phyloP scores from a whole-genome alignment of 768 basidiomycete species.

The Mycena polygramma region DNA sequence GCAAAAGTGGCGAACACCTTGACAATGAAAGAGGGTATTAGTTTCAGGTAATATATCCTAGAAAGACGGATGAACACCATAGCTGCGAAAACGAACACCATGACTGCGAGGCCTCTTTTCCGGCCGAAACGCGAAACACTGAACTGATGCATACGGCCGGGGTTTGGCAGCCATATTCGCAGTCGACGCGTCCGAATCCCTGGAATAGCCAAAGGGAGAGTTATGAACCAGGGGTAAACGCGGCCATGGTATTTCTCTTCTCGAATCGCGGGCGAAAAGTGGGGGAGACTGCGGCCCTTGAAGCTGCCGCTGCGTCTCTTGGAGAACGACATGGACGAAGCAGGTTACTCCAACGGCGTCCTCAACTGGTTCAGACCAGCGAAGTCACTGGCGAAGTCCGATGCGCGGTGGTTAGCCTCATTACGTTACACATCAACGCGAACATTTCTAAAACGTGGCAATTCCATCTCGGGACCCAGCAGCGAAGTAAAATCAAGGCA shows the following conservation, averaged over 20 bases:
- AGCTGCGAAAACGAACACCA: constrained; percentile 24
- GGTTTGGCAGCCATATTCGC: constrained; percentile 72
- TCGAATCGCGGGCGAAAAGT: constrained; percentile 68
- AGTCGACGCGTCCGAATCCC: constrained; percentile 67
- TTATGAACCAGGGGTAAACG: constrained; percentile 68
- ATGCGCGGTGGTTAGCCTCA: background rate
- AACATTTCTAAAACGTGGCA: constrained; percentile 14
- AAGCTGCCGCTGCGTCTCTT: constrained; percentile 32
- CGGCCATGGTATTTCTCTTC: constrained; percentile 76
- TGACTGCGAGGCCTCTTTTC: constrained; percentile 48
- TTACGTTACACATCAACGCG: background rate
- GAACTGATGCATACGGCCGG: constrained; percentile 69
- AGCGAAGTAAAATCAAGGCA: too few species aligned
- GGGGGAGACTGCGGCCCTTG: constrained; percentile 34
- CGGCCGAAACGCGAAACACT: constrained; percentile 70
- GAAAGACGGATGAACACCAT: constrained; percentile 53
- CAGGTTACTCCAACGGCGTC: background rate
- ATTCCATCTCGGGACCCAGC: too few species aligned
- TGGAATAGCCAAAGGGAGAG: constrained; percentile 72
- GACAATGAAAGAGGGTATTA: background rate
- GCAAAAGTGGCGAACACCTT: constrained; percentile 33
- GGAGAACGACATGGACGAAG: constrained; percentile 43
- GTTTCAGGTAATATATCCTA: background rate
- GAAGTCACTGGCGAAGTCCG: background rate
- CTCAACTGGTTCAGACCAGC: constrained; percentile 9